Base-by-base conservation (phyloP, 2,329 filamentous ascomycete species). In the Teratosphaeria nubilosa region DNA sequence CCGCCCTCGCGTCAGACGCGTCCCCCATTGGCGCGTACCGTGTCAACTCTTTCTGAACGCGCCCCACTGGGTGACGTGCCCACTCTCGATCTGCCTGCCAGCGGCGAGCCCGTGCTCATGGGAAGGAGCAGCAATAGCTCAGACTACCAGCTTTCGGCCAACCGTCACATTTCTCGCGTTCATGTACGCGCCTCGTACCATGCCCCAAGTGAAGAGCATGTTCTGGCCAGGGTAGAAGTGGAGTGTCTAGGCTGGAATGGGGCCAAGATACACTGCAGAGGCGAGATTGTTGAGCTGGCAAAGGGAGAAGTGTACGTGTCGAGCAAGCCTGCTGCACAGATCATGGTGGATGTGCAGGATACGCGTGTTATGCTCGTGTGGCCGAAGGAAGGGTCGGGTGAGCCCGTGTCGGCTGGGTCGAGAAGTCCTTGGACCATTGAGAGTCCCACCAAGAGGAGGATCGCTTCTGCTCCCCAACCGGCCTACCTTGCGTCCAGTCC, bases 201-300 rank as follows among this genome's bases (percentile, higher is more conserved):
- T 62, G 81, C 87, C 24, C 84, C 89, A 13, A 76, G 80, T 22
- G 80, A 82, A 57, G 82, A 82, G 5, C 81, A 89, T 66, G 85
- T 89, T 65, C 80, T 84, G 62, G 89, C 88, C 72, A 86, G 85
- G 73, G 83, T 99, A 53, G 89, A 96, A 73, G 87, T 99, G 66
- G 81, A 90, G 68, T 99, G 94, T 78, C 83, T 88, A 68, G 94
- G 94, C 24, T 97, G 92, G 92, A 99, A 99, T 73, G 94, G 94
- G 16, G 80, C 94, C 64, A 95, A 90, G 77, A 76, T 99, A 65
- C 91, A 96, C 75, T 96, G 90, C 77, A 87, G 92, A 74, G 90
- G 90, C 58, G 85, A 86, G 64, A 87, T 90, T 2, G 92, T 89
- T 79, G 90, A 96, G 64, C 75, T 99, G 68, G 81, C 79, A 63